Evolutionary conservation across 2,329 filamentous ascomycete genomes (phyloP), one percentile per base, ranked within the genome.

Genomic region (Alternaria sp.): DNA sequence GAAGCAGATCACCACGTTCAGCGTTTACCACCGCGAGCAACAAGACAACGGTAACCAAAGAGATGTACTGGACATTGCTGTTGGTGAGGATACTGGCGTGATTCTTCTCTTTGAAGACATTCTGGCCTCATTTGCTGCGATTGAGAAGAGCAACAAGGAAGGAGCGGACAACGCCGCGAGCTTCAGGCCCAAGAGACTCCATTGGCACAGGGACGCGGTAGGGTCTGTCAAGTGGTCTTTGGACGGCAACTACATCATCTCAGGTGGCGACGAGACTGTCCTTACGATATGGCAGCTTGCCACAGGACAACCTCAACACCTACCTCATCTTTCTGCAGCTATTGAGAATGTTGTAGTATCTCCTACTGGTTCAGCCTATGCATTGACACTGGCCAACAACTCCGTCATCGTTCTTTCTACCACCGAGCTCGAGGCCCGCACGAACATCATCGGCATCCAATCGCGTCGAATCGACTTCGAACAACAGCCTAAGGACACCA

Each of bases 241-340:
- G 70, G 96, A 99, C 85, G 94, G 93, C 55, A 94, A 97, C 76
- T 99, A 99, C 79, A 82, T 99, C 63, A 90, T 99, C 56, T 98
- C 96, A 60, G 96, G 96, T 75, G 96, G 96, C 30, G 89, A 89
- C 21, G 96, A 99, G 81, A 94, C 93, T 8, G 92, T 93, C 20
- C 84, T 99, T 45, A 92, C 97, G 9, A 84, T 97, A 30, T 98
- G 94, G 94, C 96, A 99, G 80, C 84, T 97, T 61, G 92, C 96
- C 70, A 97, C 95, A 0, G 90, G 90, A 66, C 90, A 90, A 76
- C 89, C 89, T 73, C 91, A 96, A 75, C 93, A 90, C 75, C 83
- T 99, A 26, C 96, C 96, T n/a, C 94, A 98, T 85, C 85, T 99
- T 61, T 91, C 92, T 23, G 92, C 93, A 6, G 89, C 90, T 25